Evolutionary conservation across 345 rosid species (phyloP), one percentile per base, ranked within the genome.

Genomic region (Toxicodendron radicans): DNA sequence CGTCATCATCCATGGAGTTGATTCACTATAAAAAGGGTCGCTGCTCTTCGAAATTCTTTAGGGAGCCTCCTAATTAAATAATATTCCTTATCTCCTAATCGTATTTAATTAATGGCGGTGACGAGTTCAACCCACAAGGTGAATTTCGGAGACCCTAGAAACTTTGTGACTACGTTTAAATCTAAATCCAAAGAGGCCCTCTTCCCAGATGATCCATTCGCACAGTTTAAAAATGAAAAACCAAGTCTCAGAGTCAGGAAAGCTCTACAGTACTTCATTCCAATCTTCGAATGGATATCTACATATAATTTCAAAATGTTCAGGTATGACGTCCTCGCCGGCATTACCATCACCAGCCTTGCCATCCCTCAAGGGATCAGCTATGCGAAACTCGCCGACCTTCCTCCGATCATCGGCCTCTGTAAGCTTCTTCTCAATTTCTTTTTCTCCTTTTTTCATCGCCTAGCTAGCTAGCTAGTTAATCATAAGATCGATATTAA

Each of bases 351-450:
- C 51, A 86, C 97, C 70, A 85, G 90, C 74, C 94, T 94, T 20
- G 97, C 98, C 20, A 91, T 94, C 58, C 98, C 98, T 66, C 97
- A 95, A 68, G 99, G 99, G 16, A 95, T 92, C 74, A 95, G 99
- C 73, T 95, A 95, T 67, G 99, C 97, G 14, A 95, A 89, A 78
- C 99, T 95, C 59, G 97, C 87, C 12, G 45, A 76, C 10, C 10
- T 95, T 69, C 94, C 97, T 75, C 97, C 97, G 4, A 88, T 95
- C 73, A 79, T 87, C 58, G 99, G 99, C 83, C 87, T 95, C 7
- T 92, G 95, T 95, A 76, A 82, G 95, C 27, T 21, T 41, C 35
- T 59, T 27, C 24, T 23, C 1, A 1, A 58, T 13, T 51, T 8
- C 7, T 62, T 62, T 21, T 58, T 3, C 4, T 13, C 4, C 1